Evolutionary conservation across 163 green algal genomes (phyloP).

Genomic region (Scenedesmus sp.): DNA sequence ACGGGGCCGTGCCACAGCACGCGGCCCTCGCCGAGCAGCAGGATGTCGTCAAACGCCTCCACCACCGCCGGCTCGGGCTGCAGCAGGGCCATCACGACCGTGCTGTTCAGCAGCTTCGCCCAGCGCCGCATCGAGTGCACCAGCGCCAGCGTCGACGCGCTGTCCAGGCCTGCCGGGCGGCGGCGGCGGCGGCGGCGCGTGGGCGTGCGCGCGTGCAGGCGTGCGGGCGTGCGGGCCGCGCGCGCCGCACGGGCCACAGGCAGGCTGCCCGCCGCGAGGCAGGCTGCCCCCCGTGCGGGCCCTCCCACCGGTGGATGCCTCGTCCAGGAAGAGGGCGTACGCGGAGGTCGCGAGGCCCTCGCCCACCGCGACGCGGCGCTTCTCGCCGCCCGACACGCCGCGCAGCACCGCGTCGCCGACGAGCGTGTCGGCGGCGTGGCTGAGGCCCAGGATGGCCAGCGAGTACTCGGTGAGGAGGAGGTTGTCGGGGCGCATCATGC

Average conservation of each 20-base stretch:
- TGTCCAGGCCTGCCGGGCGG: slow-evolving; percentile 34
- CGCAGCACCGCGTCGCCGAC: slow-evolving; percentile 66
- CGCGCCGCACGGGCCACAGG: not conserved
- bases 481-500: not conserved
- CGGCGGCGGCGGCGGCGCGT: not conserved
- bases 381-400: slow-evolving; percentile 78
- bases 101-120: slow-evolving; percentile 26
- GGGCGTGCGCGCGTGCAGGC: no score
- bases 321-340: not conserved
- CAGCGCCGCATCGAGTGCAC: not conserved
- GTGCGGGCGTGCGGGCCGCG: not conserved
- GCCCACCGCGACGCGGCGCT: slow-evolving; percentile 57
- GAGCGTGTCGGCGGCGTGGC: slow-evolving; percentile 51
- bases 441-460: slow-evolving; percentile 53
- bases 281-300: not conserved
- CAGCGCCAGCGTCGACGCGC: slow-evolving; percentile 4
- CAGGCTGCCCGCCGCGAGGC: not conserved
- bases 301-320: not conserved
- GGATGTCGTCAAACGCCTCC: slow-evolving; percentile 78
- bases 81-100: slow-evolving; percentile 67
- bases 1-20: slow-evolving; percentile 76
- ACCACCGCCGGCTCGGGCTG: slow-evolving; percentile 75
- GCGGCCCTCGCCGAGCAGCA: slow-evolving; percentile 70
- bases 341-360: not conserved
- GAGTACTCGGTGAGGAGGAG: not conserved